These are phyloP conservation scores for Clavariopsis aquatica DNA, from an alignment of 495 filamentous ascomycete species.

Conservation along the genomic window DNA sequence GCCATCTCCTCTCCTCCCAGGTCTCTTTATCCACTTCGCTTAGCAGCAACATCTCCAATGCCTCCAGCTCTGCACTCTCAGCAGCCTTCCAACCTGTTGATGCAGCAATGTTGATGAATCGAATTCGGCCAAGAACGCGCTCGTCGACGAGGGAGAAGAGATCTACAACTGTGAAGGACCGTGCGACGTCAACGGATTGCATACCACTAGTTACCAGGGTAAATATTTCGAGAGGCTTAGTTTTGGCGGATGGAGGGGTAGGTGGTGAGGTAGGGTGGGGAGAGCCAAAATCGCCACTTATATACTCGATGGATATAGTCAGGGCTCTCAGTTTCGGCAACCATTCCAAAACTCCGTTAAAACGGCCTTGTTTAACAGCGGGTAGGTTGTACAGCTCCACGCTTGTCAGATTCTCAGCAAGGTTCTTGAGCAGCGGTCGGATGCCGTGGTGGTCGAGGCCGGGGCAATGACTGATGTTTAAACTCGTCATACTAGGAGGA, in stretches of 20 bases:
- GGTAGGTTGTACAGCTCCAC: conserved; percentile 38
- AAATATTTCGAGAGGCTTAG: conserved; percentile 24
- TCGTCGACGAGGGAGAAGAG: conserved; percentile 26
- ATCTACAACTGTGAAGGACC: conserved; percentile 23
- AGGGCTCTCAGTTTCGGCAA: conserved; percentile 36
- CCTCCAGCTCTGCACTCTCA: conserved; percentile 12
- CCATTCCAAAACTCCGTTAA: conserved; percentile 37
- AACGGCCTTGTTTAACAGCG: conserved; percentile 19
- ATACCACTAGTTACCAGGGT: conserved; percentile 20
- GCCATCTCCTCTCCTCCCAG: conserved; percentile 33
- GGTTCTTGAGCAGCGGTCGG: conserved; percentile 10
- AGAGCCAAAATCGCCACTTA: conserved; percentile 31
- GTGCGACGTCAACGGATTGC: conserved; percentile 2
- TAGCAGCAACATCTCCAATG: conserved; percentile 2
- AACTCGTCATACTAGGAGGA: conserved; percentile 13
- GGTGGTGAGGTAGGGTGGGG: background rate
- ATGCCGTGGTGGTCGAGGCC: background rate
- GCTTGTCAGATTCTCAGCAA: conserved; percentile 8
- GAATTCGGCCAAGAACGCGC: conserved; percentile 35
- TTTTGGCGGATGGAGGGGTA: conserved; percentile 1
- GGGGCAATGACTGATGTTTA: conserved; percentile 18
- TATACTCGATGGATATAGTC: conserved; percentile 42
- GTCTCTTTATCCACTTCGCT: conserved; percentile 36
- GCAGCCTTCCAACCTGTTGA: conserved; percentile 34
- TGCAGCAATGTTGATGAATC: conserved; percentile 31